A percentile compares a stretch with the other conserved stretches of the same genome.
Conservation (phyloP, 2,329 filamentous ascomycete genomes). For the Pseudogymnoascus sp. region DNA sequence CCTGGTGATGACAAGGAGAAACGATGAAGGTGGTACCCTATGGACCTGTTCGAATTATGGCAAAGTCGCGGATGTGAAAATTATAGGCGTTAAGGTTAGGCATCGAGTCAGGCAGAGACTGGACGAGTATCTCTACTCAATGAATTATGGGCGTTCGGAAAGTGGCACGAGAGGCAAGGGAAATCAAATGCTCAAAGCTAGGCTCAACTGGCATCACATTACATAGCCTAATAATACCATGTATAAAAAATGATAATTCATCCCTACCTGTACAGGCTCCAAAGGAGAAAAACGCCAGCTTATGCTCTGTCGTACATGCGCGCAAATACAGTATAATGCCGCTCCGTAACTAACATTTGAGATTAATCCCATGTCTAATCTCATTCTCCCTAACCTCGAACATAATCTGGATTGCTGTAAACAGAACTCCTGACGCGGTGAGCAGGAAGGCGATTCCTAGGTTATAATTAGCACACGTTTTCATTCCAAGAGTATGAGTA, state of each 20-base stretch:
- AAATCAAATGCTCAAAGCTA: neutral
- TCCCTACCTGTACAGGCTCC: neutral
- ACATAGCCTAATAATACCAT: slow-evolving; percentile 6
- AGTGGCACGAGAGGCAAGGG: neutral
- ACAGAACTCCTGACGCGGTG: slow-evolving; percentile 63
- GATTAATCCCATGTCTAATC: slow-evolving; percentile 66
- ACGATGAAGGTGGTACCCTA: neutral
- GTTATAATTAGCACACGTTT: neutral
- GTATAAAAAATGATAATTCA: neutral
- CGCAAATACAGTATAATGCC: neutral
- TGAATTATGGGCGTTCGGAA: neutral
- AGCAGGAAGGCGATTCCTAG: slow-evolving; percentile 58
- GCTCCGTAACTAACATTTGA: slow-evolving; percentile 59
- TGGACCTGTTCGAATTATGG: neutral
- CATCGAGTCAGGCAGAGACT: neutral
- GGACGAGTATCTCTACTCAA: slow-evolving; percentile 2
- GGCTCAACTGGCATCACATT: neutral
- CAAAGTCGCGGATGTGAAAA: neutral
- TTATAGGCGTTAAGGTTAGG: neutral
- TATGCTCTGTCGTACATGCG: neutral
- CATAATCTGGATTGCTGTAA: slow-evolving; percentile 87
- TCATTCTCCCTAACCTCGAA: slow-evolving; percentile 88
- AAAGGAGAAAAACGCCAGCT: neutral
- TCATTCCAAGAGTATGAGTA: slow-evolving; percentile 8
- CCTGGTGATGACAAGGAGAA: neutral